Evolutionary conservation across 768 basidiomycete genomes (phyloP), one percentile per base, ranked within the genome.

Genomic region (Albatrellus ellisii): DNA sequence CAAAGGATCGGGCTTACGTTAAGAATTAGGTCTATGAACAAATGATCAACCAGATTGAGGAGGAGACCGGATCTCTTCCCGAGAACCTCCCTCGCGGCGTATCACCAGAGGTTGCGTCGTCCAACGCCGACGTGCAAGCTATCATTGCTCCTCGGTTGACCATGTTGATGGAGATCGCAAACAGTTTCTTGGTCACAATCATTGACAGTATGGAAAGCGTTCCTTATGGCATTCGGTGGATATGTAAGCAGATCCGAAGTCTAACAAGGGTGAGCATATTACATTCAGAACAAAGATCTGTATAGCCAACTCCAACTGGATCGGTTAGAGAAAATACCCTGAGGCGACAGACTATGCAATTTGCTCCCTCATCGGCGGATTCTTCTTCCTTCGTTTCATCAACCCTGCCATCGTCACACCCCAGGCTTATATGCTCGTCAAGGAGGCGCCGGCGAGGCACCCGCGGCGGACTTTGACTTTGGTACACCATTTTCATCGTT

Each of bases 131-230:
- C 58, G 95, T 99, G 17, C 94, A 97, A 58, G 89, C 91, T 37
- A 95, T 99, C 64, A 97, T 99, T 54, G 87, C 89, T 6, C 95
- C 95, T 12, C 79, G 95, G 18, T 64, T 98, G 37, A 92, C 91
- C 2, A 98, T 99, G 95, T 71, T 99, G 49, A 98, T 99, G 91
- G 95, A 99, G 60, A 99, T 99, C 46, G 95, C 95, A 36, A 98
- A 98, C 55, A 88, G 84, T 54, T 98, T 99, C 66, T 68, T 99
- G 45, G 69, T 89, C 26, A 99, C 95, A 7, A 99, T 99, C 56
- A 98, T 99, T 54, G 94, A 97, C 48, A 91, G 88, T 48, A 79
- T 97, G 79, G 95, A 99, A 54, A 91, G 84, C 53, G 95, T 98
- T 11, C 95, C 95, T 21, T 99, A 99, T 56, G 95, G 95, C 54